These are phyloP conservation scores for Mytilinidion resinicola DNA, from an alignment of 495 filamentous ascomycete genomes.

Conservation along the genomic window DNA sequence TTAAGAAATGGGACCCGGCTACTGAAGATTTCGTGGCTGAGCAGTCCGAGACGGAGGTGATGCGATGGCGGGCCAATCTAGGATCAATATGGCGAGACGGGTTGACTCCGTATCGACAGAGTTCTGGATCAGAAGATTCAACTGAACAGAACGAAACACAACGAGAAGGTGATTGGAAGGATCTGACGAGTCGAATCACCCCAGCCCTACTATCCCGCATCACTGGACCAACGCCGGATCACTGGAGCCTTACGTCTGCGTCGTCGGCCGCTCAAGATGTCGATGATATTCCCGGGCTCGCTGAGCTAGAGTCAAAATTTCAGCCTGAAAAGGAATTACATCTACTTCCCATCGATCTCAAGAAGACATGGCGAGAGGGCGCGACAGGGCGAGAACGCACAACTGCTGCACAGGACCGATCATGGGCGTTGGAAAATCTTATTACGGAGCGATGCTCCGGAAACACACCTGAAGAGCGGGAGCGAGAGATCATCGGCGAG, in stretches of 20 bases:
- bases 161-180: conserved; percentile 32
- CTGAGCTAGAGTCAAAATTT: conserved; percentile 22
- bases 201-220: conserved; percentile 43
- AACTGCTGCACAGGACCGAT: conserved; percentile 63
- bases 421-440: conserved; percentile 59
- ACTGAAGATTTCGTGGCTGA: conserved; percentile 34
- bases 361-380: conserved; percentile 60
- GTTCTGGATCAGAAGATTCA: conserved; percentile 27
- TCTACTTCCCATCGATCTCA: conserved; percentile 49
- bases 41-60: conserved; percentile 26
- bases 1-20: conserved; percentile 53
- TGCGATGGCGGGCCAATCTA: conserved; percentile 41
- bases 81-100: conserved; percentile 39
- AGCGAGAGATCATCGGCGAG: conserved; percentile 66
- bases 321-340: conserved; percentile 38
- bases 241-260: conserved; percentile 48
- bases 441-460: conserved; percentile 35
- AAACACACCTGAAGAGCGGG: conserved; percentile 1
- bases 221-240: conserved; percentile 38
- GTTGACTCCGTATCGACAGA: conserved; percentile 40
- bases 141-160: conserved; percentile 2
- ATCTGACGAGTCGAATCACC: conserved; percentile 48
- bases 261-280: conserved; percentile 43
- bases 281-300: conserved; percentile 38
- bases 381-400: conserved; percentile 67